Conservation (phyloP, 495 filamentous ascomycete genomes). For the Penicillium arizonense region DNA sequence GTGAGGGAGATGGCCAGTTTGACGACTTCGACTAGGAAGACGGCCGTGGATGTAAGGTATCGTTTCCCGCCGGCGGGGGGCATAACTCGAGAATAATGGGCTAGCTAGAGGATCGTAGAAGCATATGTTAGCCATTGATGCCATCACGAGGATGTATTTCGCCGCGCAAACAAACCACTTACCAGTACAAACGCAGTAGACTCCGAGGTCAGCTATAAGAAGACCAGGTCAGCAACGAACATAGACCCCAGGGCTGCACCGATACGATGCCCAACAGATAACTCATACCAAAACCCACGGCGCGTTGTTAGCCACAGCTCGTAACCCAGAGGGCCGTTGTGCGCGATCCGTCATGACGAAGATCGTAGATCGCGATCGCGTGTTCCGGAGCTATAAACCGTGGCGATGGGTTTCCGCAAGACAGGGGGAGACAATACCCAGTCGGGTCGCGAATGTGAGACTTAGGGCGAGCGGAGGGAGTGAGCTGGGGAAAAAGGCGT, state of each 20-base stretch:
- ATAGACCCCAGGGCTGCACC: background rate
- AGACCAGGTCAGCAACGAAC: constrained; percentile 12
- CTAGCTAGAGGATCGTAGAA: constrained; percentile 51
- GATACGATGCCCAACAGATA: background rate
- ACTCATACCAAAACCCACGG: constrained; percentile 72
- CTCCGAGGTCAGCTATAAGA: constrained; percentile 37
- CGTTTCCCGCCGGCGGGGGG: constrained; percentile 74
- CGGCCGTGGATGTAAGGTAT: constrained; percentile 91
- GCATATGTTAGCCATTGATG: constrained; percentile 11
- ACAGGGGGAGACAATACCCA: background rate
- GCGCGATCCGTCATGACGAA: constrained; percentile 38
- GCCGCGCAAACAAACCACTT: constrained; percentile 13
- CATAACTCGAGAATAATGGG: constrained; percentile 95
- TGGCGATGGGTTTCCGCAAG: constrained; percentile 12
- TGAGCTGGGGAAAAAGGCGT: background rate
- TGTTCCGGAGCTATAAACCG: background rate
- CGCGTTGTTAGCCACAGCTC: constrained; percentile 71
- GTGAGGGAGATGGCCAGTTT: constrained; percentile 85
- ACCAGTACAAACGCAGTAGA: constrained; percentile 44
- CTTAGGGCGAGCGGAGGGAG: background rate
- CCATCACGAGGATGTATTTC: background rate
- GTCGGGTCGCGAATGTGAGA: background rate
- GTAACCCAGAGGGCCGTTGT: constrained; percentile 48
- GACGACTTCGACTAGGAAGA: constrained; percentile 89
- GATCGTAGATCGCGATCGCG: constrained; percentile 9